A percentile compares a stretch with the other conserved stretches of the same genome.
Conservation (phyloP, 2,329 filamentous ascomycete genomes). For the Hypoxylon rubiginosum region DNA sequence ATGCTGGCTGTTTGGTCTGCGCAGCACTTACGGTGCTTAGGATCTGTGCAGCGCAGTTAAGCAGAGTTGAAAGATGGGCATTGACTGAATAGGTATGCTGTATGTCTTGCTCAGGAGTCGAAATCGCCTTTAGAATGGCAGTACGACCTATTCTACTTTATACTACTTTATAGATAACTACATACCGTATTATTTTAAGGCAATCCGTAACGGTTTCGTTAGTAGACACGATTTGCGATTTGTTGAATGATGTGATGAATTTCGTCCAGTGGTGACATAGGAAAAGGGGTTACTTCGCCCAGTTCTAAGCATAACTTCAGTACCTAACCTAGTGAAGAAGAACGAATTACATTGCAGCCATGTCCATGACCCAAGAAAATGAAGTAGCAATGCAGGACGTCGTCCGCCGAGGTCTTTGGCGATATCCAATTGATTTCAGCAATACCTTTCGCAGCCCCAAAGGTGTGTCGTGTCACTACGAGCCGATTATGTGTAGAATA, state of each 20-base stretch:
- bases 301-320: not conserved
- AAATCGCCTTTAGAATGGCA: too few relatives aligned
- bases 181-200: not conserved
- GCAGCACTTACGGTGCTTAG: too few relatives aligned
- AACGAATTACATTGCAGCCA: not conserved
- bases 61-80: too few relatives aligned
- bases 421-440: not conserved
- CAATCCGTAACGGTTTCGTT: not conserved
- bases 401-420: not conserved
- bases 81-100: too few relatives aligned
- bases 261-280: not conserved
- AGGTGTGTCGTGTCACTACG: not conserved
- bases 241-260: not conserved
- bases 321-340: not conserved
- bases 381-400: not conserved
- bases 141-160: too few relatives aligned
- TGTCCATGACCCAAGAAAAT: not conserved
- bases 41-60: too few relatives aligned
- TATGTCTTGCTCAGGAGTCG: too few relatives aligned
- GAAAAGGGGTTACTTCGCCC: not conserved
- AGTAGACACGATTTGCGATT: not conserved
- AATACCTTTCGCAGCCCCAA: too few relatives aligned
- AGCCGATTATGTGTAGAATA: not conserved
- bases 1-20: too few relatives aligned
- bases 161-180: not conserved